Percentiles rank a stretch among this genome's conserved stretches.
phyloP scores from a whole-genome alignment of 108 stramenopile genomes.

The Cyclotella sp. region DNA sequence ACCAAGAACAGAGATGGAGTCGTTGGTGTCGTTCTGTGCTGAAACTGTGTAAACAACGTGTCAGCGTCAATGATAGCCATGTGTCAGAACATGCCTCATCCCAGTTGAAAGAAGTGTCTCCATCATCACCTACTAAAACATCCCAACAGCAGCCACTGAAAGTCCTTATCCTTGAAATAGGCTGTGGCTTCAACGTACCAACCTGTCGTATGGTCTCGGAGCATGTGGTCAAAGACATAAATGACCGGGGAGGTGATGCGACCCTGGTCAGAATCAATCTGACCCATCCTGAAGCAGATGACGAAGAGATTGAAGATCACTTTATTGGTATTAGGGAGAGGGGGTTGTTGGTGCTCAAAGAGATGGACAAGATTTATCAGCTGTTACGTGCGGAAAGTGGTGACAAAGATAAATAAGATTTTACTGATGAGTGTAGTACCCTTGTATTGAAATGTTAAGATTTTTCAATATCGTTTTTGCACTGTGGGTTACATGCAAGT shows the following conservation, averaged over 20 bases:
- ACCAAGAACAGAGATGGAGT: constrained; percentile 41
- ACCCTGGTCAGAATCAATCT: constrained; percentile 45
- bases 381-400: constrained; percentile 2
- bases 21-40: constrained; percentile 41
- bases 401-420: not conserved
- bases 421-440: too few species aligned
- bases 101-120: not conserved
- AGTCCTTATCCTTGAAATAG: constrained; percentile 60
- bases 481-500: too few species aligned
- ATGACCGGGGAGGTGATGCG: constrained; percentile 25
- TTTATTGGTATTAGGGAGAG: constrained; percentile 45
- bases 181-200: constrained; percentile 62
- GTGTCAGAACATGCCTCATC: not conserved
- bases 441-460: too few species aligned
- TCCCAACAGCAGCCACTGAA: constrained; percentile 21
- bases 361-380: constrained; percentile 32
- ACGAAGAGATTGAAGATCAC: constrained; percentile 24
- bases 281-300: constrained; percentile 45
- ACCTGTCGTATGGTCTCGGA: constrained; percentile 45
- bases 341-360: constrained; percentile 38
- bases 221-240: constrained; percentile 13
- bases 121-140: not conserved
- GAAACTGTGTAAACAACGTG: constrained; percentile 38
- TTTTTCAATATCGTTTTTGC: too few species aligned
- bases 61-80: not conserved